Conservation (phyloP, 129 eudicot genomes). For the Heracleum sosnowskyi region DNA sequence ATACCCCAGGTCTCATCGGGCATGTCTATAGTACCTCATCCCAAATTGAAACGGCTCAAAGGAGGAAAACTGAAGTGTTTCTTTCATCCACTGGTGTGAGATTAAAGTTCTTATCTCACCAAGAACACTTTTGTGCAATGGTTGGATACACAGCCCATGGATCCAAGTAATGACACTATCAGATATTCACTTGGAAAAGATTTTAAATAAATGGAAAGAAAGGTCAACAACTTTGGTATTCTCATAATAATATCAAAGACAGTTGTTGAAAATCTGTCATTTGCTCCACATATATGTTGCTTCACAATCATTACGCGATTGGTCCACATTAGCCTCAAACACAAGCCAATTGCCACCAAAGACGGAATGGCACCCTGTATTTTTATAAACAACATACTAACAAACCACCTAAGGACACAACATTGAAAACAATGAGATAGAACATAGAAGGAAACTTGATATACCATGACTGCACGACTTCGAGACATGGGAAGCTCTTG, state of each 20-base stretch:
- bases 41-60: background rate
- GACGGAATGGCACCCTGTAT: constrained; percentile 11
- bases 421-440: constrained; percentile 11
- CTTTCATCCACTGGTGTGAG: background rate
- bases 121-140: background rate
- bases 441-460: constrained; percentile 25
- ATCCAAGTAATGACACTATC: background rate
- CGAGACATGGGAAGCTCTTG: constrained; percentile 86
- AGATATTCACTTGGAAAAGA: background rate
- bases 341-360: constrained; percentile 1
- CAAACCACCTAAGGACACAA: constrained; percentile 11
- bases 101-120: background rate
- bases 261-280: constrained; percentile 5
- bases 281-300: constrained; percentile 3
- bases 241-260: background rate
- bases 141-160: background rate
- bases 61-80: background rate
- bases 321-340: constrained; percentile 9
- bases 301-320: constrained; percentile 3
- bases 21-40: background rate
- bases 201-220: background rate
- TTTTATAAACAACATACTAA: constrained; percentile 7
- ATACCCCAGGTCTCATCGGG: background rate
- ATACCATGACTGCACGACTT: constrained; percentile 94
- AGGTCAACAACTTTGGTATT: background rate